phyloP scores from a whole-genome alignment of 345 rosid species.

The Citropsis articulata region DNA sequence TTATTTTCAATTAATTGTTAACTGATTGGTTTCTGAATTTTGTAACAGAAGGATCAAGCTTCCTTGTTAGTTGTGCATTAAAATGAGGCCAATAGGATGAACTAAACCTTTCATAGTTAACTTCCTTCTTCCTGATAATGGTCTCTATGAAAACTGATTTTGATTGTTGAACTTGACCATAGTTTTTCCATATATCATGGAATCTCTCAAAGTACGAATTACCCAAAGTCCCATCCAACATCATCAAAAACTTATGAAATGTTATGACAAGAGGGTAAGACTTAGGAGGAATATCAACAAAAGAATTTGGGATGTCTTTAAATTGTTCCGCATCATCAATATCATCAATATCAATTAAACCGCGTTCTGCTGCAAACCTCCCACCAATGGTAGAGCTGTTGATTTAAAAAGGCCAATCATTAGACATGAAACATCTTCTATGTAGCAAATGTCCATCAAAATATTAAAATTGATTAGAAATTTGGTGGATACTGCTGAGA shows the following conservation, averaged over 20 bases:
- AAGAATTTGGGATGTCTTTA: slow-evolving; percentile 43
- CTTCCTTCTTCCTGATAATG: slow-evolving; percentile 43
- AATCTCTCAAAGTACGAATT: too few species aligned
- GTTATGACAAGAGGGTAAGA: slow-evolving; percentile 56
- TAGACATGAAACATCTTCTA: background rate
- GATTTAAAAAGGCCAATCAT: background rate
- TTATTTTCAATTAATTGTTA: too few species aligned
- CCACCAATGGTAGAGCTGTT: slow-evolving; percentile 38
- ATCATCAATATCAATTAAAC: slow-evolving; percentile 22
- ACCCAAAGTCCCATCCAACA: too few species aligned
- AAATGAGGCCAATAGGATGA: slow-evolving; percentile 48
- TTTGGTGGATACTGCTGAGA: too few species aligned
- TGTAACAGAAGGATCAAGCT: slow-evolving; percentile 44
- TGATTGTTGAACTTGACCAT: too few species aligned
- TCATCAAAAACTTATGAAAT: too few species aligned
- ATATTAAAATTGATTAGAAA: background rate
- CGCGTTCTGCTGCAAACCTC: slow-evolving; percentile 15
- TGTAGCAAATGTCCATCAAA: background rate
- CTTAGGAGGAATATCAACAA: slow-evolving; percentile 27
- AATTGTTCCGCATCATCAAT: slow-evolving; percentile 31
- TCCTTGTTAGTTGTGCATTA: slow-evolving; percentile 27
- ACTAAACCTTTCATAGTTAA: slow-evolving; percentile 43
- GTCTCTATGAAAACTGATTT: slow-evolving; percentile 24
- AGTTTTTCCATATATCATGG: too few species aligned
- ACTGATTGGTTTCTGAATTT: too few species aligned